Conservation (phyloP, 352 stramenopile species). For the Globisporangium uncinulatum region DNA sequence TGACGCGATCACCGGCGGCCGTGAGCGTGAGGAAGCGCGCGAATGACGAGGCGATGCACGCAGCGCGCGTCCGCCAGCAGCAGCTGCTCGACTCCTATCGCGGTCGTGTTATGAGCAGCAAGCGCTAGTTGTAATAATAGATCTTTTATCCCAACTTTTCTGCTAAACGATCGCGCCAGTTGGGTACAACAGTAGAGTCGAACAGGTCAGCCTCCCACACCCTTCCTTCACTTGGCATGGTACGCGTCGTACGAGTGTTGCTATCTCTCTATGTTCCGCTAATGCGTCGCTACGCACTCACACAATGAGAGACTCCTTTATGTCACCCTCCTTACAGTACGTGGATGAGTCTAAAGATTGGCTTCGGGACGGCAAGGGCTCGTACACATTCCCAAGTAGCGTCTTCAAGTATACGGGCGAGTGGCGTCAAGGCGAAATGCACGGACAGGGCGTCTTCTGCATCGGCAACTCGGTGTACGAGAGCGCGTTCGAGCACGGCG, state of each 20-base stretch:
- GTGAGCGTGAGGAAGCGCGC: neutral
- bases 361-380: constrained; percentile 36
- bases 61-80: constrained; percentile 33
- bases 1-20: constrained; percentile 52
- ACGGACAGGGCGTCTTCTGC: constrained; percentile 37
- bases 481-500: constrained; percentile 44
- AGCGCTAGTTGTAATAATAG: too few species aligned
- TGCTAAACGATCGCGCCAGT: too few species aligned
- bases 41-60: constrained; percentile 74
- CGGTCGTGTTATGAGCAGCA: too few species aligned
- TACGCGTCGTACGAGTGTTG: too few species aligned
- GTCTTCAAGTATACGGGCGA: constrained; percentile 61
- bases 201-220: too few species aligned
- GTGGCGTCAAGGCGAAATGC: constrained; percentile 59
- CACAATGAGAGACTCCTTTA: too few species aligned
- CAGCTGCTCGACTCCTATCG: constrained; percentile 9
- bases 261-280: too few species aligned
- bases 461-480: constrained; percentile 31
- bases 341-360: constrained; percentile 31
- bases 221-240: too few species aligned
- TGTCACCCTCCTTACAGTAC: constrained; percentile 20
- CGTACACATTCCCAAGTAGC: constrained; percentile 38
- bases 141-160: too few species aligned
- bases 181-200: too few species aligned
- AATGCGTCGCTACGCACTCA: too few species aligned